Evolutionary conservation across 306 rosid species (phyloP).

Genomic region (Hippophae rhamnoides): DNA sequence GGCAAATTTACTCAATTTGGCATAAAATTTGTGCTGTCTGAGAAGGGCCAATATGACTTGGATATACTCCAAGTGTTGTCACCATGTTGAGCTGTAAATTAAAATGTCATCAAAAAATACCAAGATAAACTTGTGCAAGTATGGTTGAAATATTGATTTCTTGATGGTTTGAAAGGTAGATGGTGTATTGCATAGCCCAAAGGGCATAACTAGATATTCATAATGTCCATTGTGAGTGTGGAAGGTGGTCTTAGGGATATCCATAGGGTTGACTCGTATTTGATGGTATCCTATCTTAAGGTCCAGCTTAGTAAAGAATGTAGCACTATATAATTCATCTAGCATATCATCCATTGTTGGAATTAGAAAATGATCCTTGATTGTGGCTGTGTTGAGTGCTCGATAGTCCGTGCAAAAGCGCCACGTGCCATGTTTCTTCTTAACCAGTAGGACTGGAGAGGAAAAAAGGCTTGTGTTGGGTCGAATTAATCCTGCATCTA

Average conservation of each 20-base stretch:
- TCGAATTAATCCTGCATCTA: not conserved
- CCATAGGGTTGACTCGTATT: no score
- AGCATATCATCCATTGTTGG: no score
- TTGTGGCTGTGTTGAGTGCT: not conserved
- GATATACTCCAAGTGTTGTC: no score
- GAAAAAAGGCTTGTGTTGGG: not conserved
- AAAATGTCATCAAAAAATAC: no score
- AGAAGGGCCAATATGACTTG: no score
- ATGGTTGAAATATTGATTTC: not conserved
- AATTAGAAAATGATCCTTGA: not conserved
- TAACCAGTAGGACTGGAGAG: not conserved
- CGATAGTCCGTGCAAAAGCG: not conserved
- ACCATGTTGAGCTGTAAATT: no score
- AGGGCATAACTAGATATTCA: not conserved
- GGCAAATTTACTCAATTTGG: not conserved
- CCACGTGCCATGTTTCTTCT: not conserved
- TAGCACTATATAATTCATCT: no score
- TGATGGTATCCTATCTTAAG: no score
- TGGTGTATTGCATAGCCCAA: not conserved
- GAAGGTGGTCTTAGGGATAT: no score
- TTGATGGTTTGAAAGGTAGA: not conserved
- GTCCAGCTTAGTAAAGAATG: no score
- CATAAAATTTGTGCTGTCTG: not conserved
- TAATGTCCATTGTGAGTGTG: no score
- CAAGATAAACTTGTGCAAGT: no score